Percentiles rank a stretch among this genome's conserved stretches.
Conservation (phyloP, 768 basidiomycete genomes). For the Mycena leptocephala region DNA sequence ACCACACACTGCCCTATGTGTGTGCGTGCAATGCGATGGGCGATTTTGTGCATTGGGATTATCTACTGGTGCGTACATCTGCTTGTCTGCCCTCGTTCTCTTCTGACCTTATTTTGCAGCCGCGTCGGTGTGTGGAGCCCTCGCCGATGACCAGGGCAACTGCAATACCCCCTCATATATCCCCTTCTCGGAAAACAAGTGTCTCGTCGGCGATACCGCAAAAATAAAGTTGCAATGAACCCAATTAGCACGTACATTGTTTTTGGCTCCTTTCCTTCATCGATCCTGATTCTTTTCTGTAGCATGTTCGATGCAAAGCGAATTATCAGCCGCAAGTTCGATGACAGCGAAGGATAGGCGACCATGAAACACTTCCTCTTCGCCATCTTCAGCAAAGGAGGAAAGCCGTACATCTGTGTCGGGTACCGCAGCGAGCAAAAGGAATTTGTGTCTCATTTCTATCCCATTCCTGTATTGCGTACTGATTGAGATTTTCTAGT, state of each 20-base stretch:
- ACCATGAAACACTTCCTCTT: slow-evolving; percentile 94
- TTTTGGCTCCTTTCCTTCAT: slow-evolving; percentile 32
- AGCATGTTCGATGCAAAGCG: slow-evolving; percentile 39
- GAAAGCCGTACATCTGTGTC: slow-evolving; percentile 92
- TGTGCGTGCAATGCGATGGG: too few relatives aligned
- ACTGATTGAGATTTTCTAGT: slow-evolving; percentile 60
- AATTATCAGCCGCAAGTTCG: slow-evolving; percentile 68
- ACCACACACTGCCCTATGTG: too few relatives aligned
- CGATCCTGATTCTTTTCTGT: slow-evolving; percentile 4
- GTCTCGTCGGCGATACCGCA: slow-evolving; percentile 98
- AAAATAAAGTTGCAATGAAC: slow-evolving; percentile 99
- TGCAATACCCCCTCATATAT: slow-evolving; percentile 97
- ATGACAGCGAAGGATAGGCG: slow-evolving; percentile 86
- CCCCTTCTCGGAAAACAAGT: slow-evolving; percentile 94
- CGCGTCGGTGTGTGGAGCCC: slow-evolving; percentile 99
- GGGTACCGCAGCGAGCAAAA: slow-evolving; percentile 95
- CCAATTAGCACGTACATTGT: slow-evolving; percentile 59
- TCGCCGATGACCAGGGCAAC: slow-evolving; percentile 96
- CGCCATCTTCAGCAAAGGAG: slow-evolving; percentile 87
- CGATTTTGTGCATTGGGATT: too few relatives aligned
- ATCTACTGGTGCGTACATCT: slow-evolving; percentile 87
- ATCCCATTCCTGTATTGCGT: slow-evolving; percentile 36
- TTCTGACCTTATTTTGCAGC: slow-evolving; percentile 16
- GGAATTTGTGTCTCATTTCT: slow-evolving; percentile 78
- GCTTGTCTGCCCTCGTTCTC: background rate